These are phyloP conservation scores for Botrytis galanthina DNA, from an alignment of 2,329 filamentous ascomycete species.

Conservation along the genomic window DNA sequence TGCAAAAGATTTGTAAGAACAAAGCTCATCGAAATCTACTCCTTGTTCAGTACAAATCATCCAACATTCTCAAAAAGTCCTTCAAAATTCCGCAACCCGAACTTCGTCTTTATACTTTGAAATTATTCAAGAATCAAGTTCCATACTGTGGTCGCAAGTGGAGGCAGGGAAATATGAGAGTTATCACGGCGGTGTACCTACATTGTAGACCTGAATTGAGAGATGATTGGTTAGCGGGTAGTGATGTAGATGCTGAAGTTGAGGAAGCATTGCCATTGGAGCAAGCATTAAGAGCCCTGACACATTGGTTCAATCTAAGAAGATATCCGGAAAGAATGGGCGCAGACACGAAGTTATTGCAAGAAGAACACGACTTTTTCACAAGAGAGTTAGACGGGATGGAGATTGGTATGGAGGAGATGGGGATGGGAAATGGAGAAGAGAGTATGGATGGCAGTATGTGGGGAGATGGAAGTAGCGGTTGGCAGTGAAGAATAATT, in stretches of 20 bases:
- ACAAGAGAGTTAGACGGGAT: conserved; percentile 72
- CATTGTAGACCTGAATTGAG: conserved; percentile 89
- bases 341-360: conserved; percentile 52
- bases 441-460: conserved; percentile 17
- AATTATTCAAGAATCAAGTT: conserved; percentile 97
- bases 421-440: conserved; percentile 30
- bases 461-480: conserved; percentile 13
- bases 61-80: conserved; percentile 85
- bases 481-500: neutral
- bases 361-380: conserved; percentile 78
- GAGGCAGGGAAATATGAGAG: conserved; percentile 97
- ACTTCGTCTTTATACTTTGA: conserved; percentile 89
- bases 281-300: conserved; percentile 82
- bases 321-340: conserved; percentile 76
- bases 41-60: conserved; percentile 93
- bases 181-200: conserved; percentile 95
- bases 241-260: conserved; percentile 88
- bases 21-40: conserved; percentile 94
- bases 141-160: conserved; percentile 98
- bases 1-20: conserved; percentile 96
- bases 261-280: conserved; percentile 90
- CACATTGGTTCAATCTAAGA: conserved; percentile 91
- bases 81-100: conserved; percentile 86
- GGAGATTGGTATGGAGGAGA: conserved; percentile 45
- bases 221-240: conserved; percentile 91